Percentiles rank a stretch among this genome's conserved stretches.
Evolutionary conservation across 2,329 filamentous ascomycete species (phyloP).

Genomic region (Cladorrhinum sp.): DNA sequence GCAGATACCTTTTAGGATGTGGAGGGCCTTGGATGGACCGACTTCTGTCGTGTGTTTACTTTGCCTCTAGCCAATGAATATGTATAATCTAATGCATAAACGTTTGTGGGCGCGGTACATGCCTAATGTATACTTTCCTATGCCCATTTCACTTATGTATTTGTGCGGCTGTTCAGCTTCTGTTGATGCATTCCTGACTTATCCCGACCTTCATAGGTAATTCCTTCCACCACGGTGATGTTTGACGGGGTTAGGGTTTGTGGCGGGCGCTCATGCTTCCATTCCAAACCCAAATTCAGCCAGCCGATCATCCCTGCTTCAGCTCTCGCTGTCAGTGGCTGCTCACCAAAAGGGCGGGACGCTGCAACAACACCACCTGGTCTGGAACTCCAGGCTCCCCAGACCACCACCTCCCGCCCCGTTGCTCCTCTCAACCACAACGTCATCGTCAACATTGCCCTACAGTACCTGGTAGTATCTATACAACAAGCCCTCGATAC

Average conservation of each 20-base stretch:
- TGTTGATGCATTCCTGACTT: too few species aligned
- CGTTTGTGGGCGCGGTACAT: too few species aligned
- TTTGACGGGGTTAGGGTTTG: too few species aligned
- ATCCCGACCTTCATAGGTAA: too few species aligned
- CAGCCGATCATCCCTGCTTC: neutral
- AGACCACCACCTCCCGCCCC: neutral
- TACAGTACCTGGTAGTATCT: neutral
- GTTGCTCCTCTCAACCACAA: neutral
- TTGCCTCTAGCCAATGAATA: too few species aligned
- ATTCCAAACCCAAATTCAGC: neutral
- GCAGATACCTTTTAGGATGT: slow-evolving; percentile 23
- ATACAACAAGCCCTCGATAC: neutral
- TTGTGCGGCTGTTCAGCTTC: too few species aligned
- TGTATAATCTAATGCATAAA: neutral
- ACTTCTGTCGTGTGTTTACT: too few species aligned
- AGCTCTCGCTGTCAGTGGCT: neutral
- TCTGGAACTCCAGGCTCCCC: neutral
- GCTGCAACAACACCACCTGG: neutral
- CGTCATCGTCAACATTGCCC: slow-evolving; percentile 4
- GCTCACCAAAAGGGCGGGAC: neutral
- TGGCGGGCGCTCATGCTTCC: too few species aligned
- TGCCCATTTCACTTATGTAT: too few species aligned
- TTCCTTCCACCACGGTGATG: too few species aligned
- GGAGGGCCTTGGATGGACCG: too few species aligned
- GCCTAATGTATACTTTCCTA: too few species aligned